Evolutionary conservation across 257 asterid species (phyloP).

Genomic region (Ilex aquifolium): DNA sequence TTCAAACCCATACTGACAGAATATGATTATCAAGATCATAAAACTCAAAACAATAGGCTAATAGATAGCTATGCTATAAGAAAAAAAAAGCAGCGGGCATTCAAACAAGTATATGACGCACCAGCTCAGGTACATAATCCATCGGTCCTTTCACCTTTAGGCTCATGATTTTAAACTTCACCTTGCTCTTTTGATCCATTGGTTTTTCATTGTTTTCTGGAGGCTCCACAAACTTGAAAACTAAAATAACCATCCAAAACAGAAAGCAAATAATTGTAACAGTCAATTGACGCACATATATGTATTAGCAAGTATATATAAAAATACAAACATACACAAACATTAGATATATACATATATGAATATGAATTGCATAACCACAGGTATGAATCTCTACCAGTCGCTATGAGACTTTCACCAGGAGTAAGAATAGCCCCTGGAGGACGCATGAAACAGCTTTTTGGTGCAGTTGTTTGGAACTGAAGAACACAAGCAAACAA

Average conservation of each 20-base stretch:
- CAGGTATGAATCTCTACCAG: constrained; percentile 46
- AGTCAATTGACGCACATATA: not conserved
- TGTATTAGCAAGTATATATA: no score
- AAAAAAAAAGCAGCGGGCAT: no score
- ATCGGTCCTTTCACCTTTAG: constrained; percentile 81
- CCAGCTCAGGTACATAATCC: constrained; percentile 95
- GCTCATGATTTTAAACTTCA: constrained; percentile 95
- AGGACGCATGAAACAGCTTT: constrained; percentile 98
- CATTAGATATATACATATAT: no score
- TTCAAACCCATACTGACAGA: no score
- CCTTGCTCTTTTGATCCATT: constrained; percentile 83
- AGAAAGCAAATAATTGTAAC: not conserved
- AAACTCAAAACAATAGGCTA: no score
- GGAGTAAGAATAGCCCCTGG: constrained; percentile 94
- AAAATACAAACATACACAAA: not conserved
- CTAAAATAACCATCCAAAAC: constrained; percentile 30
- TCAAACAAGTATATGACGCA: constrained; percentile 27
- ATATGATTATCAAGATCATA: no score
- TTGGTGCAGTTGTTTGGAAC: constrained; percentile 98
- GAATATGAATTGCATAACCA: not conserved
- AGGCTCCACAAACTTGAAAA: constrained; percentile 90
- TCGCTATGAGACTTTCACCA: constrained; percentile 84
- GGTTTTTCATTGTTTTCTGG: constrained; percentile 93
- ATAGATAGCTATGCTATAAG: no score
- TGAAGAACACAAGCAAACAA: constrained; percentile 22